phyloP scores from a whole-genome alignment of 139 green algal species.

The Axilococcus clingmanii region DNA sequence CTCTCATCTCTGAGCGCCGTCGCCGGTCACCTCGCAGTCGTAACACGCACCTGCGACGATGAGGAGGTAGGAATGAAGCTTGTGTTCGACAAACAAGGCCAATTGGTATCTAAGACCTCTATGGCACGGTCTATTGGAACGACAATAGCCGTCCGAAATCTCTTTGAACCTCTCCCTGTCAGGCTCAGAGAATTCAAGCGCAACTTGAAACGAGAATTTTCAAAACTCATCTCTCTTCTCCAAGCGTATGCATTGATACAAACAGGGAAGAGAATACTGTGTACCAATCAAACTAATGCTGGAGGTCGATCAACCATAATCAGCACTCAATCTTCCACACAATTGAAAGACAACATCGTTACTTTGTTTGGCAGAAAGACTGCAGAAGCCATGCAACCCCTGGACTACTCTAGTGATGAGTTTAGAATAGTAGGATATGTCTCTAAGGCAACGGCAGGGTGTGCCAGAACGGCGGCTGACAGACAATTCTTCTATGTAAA shows the following conservation, averaged over 20 bases:
- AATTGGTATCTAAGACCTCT: conserved; percentile 14
- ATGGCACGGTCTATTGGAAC: conserved; percentile 71
- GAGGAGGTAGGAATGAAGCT: conserved; percentile 44
- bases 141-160: conserved; percentile 67
- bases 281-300: conserved; percentile 56
- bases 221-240: conserved; percentile 51
- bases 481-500: conserved; percentile 94
- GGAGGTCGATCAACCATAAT: conserved; percentile 49
- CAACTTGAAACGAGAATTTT: conserved; percentile 78
- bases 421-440: conserved; percentile 48
- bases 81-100: conserved; percentile 55
- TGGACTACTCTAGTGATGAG: conserved; percentile 36
- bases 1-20: conserved; percentile 85
- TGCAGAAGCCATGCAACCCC: conserved; percentile 42
- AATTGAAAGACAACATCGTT: conserved; percentile 61
- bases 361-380: conserved; percentile 72
- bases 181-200: conserved; percentile 56
- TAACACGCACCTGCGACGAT: conserved; percentile 68
- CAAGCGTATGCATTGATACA: conserved; percentile 66
- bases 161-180: conserved; percentile 88
- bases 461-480: conserved; percentile 35
- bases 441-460: conserved; percentile 44
- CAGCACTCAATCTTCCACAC: conserved; percentile 32
- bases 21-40: conserved; percentile 47
- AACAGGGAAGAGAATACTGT: conserved; percentile 46